Evolutionary conservation across 192 early-diverging fungal species (phyloP), one percentile per base, ranked within the genome.

Genomic region (Kickxella alabastrina): DNA sequence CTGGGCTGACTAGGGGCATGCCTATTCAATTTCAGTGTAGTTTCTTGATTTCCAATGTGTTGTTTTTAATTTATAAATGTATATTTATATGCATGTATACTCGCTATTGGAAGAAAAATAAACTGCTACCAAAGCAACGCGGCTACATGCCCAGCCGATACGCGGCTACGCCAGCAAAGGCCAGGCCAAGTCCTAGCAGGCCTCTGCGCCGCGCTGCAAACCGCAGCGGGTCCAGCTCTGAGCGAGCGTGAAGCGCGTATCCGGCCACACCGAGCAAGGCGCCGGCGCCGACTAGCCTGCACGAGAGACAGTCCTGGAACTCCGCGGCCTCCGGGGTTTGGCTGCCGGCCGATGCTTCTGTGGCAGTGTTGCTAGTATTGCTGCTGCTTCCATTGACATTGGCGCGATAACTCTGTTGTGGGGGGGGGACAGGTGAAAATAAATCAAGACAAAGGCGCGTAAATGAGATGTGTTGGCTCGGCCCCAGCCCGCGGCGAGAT

Each of bases 271-370:
- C 66, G 22, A 57, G 18, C 60, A 68, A 61, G 32, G 60, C 73
- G 4, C 34, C 61, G 2, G 51, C 57, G 22, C 65, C 65, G 8
- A 68, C 65, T 17, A 68, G 32, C 29, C 54, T 64, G 60, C 73
- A 75, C 17, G 64, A 39, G 35, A 67, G 31, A 42, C 71, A 75
- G 71, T 75, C 71, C 31, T 59, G 18, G 37, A 53, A 68, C 28
- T 62, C 28, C 35, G 10, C 2, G 43, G 34, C 19, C n/a, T 21
- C 8, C 17, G 34, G 37, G 6, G 38, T 28, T n/a, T 29, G 17
- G 44, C 44, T 31, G 44, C 13, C 27, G n/a, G n/a, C n/a, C n/a
- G n/a, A n/a, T n/a, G n/a, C n/a, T n/a, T n/a, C n/a, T 27, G 27
- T 27, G 26, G 10, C 28, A 12, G 26, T 29, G 44, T 14, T 46